Conservation (phyloP, 2,329 filamentous ascomycete genomes). For the Aspergillus versicolor region DNA sequence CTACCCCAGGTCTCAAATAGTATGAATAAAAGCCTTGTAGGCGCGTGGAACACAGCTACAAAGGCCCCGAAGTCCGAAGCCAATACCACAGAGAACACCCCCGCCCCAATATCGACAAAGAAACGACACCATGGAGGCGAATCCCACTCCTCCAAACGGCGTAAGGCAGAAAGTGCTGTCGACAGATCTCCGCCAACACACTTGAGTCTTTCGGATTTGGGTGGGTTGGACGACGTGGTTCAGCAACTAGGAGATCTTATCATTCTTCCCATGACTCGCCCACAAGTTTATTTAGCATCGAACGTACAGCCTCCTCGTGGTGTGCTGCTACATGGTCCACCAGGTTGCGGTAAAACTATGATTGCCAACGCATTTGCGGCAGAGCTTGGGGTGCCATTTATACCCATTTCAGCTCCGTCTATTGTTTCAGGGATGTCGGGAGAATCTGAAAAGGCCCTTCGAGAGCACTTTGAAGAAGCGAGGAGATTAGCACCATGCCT, state of each 20-base stretch:
- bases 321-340: slow-evolving; percentile 77
- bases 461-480: slow-evolving; percentile 85
- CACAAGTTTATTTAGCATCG: slow-evolving; percentile 63
- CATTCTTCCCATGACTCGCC: slow-evolving; percentile 68
- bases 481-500: slow-evolving; percentile 82
- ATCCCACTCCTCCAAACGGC: slow-evolving; percentile 61
- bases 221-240: slow-evolving; percentile 72
- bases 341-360: slow-evolving; percentile 84
- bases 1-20: slow-evolving; percentile 54
- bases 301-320: slow-evolving; percentile 71
- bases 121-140: slow-evolving; percentile 65
- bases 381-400: slow-evolving; percentile 72
- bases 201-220: slow-evolving; percentile 69
- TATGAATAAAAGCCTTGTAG: slow-evolving; percentile 66
- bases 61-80: slow-evolving; percentile 35
- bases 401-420: slow-evolving; percentile 77
- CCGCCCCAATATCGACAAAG: slow-evolving; percentile 44
- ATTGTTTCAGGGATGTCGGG: slow-evolving; percentile 85
- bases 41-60: slow-evolving; percentile 53
- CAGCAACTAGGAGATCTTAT: slow-evolving; percentile 68
- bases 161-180: slow-evolving; percentile 57
- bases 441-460: slow-evolving; percentile 82
- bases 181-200: slow-evolving; percentile 66
- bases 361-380: slow-evolving; percentile 78
- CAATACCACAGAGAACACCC: slow-evolving; percentile 23